phyloP scores from a whole-genome alignment of 2,329 filamentous ascomycete species.

The Aspergillus aculeatinus region DNA sequence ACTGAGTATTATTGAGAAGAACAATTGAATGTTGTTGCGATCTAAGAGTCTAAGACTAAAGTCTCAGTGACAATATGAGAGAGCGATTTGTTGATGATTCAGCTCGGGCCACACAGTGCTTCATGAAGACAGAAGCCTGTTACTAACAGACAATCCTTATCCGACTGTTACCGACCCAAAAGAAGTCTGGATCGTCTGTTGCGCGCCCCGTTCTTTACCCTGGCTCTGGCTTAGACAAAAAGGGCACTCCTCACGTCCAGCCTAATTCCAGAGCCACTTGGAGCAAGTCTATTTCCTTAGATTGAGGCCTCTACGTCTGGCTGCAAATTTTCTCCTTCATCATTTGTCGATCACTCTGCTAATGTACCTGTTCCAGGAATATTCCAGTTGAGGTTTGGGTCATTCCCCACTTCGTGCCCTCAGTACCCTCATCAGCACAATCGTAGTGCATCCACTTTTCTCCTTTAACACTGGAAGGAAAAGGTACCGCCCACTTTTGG shows the following conservation, averaged over 20 bases:
- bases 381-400: slow-evolving; percentile 16
- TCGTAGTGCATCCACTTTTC: background rate
- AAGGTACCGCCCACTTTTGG: slow-evolving; percentile 8
- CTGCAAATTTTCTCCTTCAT: slow-evolving; percentile 10
- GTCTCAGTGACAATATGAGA: background rate
- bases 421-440: background rate
- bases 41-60: background rate
- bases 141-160: background rate
- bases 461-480: background rate
- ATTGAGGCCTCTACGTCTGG: slow-evolving; percentile 4
- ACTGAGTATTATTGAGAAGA: too few relatives aligned
- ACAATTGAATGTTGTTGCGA: background rate
- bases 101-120: background rate
- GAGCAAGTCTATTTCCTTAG: slow-evolving; percentile 12
- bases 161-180: background rate
- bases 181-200: slow-evolving; percentile 3
- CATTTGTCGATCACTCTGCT: slow-evolving; percentile 20
- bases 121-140: background rate
- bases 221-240: slow-evolving; percentile 7
- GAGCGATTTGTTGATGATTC: background rate
- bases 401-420: slow-evolving; percentile 17
- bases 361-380: slow-evolving; percentile 18
- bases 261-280: slow-evolving; percentile 13
- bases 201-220: slow-evolving; percentile 6
- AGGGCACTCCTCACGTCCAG: slow-evolving; percentile 13